A percentile compares a stretch with the other conserved stretches of the same genome.
Evolutionary conservation across 371 early-diverging fungal genomes (phyloP).

Genomic region (Mucor circinelloides): DNA sequence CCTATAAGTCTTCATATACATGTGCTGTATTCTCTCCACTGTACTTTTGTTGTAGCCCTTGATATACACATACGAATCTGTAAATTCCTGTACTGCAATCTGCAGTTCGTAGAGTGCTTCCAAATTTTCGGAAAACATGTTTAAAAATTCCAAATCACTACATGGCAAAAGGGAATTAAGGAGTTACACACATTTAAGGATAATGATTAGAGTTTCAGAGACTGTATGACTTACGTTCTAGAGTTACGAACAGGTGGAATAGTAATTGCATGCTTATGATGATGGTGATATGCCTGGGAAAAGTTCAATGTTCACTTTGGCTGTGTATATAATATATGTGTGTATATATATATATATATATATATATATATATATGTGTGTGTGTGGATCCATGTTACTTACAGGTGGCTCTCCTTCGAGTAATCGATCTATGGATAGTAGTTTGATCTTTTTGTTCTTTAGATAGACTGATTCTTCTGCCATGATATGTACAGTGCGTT

Average conservation of each 20-base stretch:
- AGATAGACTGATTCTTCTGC: slow-evolving; percentile 58
- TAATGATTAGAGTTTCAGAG: background rate
- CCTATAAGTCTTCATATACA: slow-evolving; percentile 55
- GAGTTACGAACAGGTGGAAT: slow-evolving; percentile 55
- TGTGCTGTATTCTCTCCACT: slow-evolving; percentile 62
- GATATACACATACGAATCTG: slow-evolving; percentile 64
- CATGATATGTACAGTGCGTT: slow-evolving; percentile 54
- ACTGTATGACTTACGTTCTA: slow-evolving; percentile 40
- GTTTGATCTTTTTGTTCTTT: slow-evolving; percentile 48
- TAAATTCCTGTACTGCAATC: slow-evolving; percentile 56
- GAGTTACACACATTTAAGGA: slow-evolving; percentile 3
- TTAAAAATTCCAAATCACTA: slow-evolving; percentile 64
- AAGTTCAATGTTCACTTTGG: too few species aligned
- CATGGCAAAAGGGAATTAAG: background rate
- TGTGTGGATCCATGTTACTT: slow-evolving; percentile 3
- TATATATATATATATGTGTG: too few species aligned
- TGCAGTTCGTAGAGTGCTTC: slow-evolving; percentile 54
- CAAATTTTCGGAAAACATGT: slow-evolving; percentile 55
- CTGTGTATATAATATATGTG: too few species aligned
- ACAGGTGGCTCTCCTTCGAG: slow-evolving; percentile 56
- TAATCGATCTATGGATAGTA: slow-evolving; percentile 54
- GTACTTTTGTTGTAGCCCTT: slow-evolving; percentile 59
- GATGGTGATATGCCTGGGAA: slow-evolving; percentile 23
- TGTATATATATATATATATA: too few species aligned
- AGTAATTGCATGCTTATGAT: slow-evolving; percentile 30